Evolutionary conservation across 768 basidiomycete genomes (phyloP).

Genomic region (Panaeolus cyanescens): DNA sequence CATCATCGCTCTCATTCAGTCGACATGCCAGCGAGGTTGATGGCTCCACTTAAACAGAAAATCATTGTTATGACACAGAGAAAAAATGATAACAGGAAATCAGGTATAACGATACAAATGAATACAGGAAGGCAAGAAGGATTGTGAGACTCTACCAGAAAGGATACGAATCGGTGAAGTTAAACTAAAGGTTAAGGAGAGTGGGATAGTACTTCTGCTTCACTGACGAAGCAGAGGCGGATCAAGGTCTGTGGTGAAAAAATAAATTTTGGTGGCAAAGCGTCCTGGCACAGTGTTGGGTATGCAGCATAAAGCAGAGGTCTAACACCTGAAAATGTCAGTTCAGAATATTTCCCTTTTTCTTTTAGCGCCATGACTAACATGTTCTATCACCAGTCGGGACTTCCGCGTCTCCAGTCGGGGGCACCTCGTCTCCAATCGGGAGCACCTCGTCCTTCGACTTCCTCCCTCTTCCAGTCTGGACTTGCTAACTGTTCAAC

Average conservation of each 20-base stretch:
- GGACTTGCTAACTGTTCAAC: constrained; percentile 11
- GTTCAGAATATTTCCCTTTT: background rate
- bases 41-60: background rate
- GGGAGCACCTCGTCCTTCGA: background rate
- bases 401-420: constrained; percentile 23
- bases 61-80: constrained; percentile 1
- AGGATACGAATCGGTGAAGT: constrained; percentile 11
- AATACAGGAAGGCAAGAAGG: constrained; percentile 15
- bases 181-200: constrained; percentile 19
- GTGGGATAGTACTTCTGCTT: constrained; percentile 15
- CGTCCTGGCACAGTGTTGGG: background rate
- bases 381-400: constrained; percentile 16
- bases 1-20: background rate
- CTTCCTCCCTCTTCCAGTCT: constrained; percentile 23
- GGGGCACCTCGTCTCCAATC: constrained; percentile 14
- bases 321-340: background rate
- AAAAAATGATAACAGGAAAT: background rate
- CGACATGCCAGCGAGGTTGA: background rate
- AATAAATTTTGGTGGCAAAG: constrained; percentile 5
- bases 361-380: constrained; percentile 9
- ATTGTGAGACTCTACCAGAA: constrained; percentile 16
- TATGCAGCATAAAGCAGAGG: background rate
- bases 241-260: constrained; percentile 15
- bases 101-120: constrained; percentile 7
- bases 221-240: constrained; percentile 16